phyloP scores from a whole-genome alignment of 495 filamentous ascomycete genomes.

The Cryomyces minteri region DNA sequence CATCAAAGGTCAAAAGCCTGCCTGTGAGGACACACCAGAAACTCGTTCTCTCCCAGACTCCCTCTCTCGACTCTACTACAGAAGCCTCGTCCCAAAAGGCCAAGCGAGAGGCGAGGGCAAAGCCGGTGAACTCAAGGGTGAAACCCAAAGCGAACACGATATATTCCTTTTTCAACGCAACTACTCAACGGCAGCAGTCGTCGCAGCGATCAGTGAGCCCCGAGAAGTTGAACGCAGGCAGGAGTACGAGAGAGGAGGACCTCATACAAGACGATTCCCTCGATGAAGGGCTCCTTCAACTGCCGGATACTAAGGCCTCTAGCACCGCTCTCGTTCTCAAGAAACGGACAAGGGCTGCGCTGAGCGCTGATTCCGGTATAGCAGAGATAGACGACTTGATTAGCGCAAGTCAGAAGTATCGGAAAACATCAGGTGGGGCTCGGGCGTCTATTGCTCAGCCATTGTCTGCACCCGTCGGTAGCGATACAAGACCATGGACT shows the following conservation, averaged over 20 bases:
- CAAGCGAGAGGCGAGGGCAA: constrained; percentile 1
- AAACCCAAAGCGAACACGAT: constrained; percentile 17
- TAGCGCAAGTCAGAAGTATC: constrained; percentile 19
- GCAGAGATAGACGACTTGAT: not conserved
- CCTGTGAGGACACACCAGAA: too few relatives aligned
- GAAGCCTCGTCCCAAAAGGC: not conserved
- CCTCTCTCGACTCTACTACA: not conserved
- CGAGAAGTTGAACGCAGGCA: constrained; percentile 8
- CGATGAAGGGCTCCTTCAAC: not conserved
- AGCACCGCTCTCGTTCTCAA: too few relatives aligned
- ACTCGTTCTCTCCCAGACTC: not conserved
- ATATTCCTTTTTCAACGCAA: constrained; percentile 25
- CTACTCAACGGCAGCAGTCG: constrained; percentile 12
- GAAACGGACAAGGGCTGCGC: too few relatives aligned
- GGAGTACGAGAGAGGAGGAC: constrained; percentile 17
- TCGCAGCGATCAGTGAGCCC: constrained; percentile 11
- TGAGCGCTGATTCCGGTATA: too few relatives aligned
- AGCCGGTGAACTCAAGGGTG: constrained; percentile 3
- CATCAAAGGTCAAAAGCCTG: too few relatives aligned
- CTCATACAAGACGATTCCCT: constrained; percentile 23
- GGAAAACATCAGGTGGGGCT: constrained; percentile 8
- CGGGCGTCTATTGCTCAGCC: not conserved
- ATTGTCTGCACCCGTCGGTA: constrained; percentile 1
- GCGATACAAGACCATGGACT: constrained; percentile 53
- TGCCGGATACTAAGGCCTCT: too few relatives aligned